These are phyloP conservation scores for Omphalotus olearius DNA, from an alignment of 1,284 basidiomycete genomes.

Conservation along the genomic window DNA sequence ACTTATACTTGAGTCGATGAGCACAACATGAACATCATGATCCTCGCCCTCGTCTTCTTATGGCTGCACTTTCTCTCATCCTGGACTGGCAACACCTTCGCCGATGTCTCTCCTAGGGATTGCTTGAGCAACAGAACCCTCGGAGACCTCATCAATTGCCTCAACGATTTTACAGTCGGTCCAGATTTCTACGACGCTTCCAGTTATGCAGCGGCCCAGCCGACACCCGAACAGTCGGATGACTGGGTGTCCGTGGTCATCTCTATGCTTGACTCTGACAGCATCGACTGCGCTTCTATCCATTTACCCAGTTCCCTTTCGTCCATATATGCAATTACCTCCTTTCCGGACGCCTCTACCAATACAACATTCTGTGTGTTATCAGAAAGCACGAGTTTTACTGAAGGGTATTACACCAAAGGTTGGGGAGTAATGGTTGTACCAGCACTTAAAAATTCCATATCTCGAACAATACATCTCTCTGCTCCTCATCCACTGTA, in stretches of 20 bases:
- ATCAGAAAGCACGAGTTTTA: neutral
- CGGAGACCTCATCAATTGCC: neutral
- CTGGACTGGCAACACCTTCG: neutral
- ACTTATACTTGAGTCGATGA: neutral
- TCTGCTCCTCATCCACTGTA: constrained; percentile 38
- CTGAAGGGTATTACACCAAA: constrained; percentile 23
- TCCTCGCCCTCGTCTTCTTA: neutral
- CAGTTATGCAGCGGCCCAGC: constrained; percentile 5
- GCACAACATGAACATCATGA: neutral
- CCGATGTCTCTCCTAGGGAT: constrained; percentile 2
- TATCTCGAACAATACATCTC: constrained; percentile 25
- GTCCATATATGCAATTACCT: neutral
- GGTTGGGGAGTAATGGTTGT: constrained; percentile 40
- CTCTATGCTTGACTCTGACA: constrained; percentile 2
- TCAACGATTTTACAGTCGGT: constrained; percentile 5
- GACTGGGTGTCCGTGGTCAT: constrained; percentile 2
- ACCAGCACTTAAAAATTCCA: constrained; percentile 20
- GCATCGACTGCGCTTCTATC: neutral
- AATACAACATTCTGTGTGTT: constrained; percentile 1
- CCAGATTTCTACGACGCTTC: constrained; percentile 1
- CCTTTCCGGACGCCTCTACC: neutral
- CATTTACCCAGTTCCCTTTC: neutral
- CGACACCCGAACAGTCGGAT: neutral
- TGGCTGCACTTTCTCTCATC: neutral
- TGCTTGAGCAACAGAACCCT: constrained; percentile 4